Percentiles rank a stretch among this genome's conserved stretches.
phyloP scores from a whole-genome alignment of 768 basidiomycete genomes.

The Tricholoma sp. region DNA sequence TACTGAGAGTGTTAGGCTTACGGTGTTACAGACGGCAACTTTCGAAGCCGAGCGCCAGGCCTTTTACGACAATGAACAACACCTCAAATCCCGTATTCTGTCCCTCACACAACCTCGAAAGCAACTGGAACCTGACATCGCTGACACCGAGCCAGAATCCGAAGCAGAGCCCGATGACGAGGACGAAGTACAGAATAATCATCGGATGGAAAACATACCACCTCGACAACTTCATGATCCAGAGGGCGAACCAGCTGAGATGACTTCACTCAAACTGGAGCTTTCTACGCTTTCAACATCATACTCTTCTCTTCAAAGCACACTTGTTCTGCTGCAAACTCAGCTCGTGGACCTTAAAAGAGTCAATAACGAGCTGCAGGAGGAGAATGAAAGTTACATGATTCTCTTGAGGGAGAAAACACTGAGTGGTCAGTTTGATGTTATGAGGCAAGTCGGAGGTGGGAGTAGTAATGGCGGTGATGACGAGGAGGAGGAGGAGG shows the following conservation, averaged over 20 bases:
- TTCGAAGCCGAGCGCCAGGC: slow-evolving; percentile 92
- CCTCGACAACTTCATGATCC: slow-evolving; percentile 54
- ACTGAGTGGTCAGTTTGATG: slow-evolving; percentile 80
- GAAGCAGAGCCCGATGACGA: slow-evolving; percentile 39
- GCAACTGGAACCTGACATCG: slow-evolving; percentile 36
- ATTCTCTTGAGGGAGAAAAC: slow-evolving; percentile 90
- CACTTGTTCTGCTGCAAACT: slow-evolving; percentile 75
- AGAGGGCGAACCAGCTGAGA: slow-evolving; percentile 78
- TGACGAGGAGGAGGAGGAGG: slow-evolving; percentile 37
- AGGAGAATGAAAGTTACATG: slow-evolving; percentile 97
- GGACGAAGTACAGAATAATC: slow-evolving; percentile 12
- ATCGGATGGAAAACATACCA: slow-evolving; percentile 16
- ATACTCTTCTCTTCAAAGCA: slow-evolving; percentile 77
- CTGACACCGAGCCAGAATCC: slow-evolving; percentile 31
- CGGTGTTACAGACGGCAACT: slow-evolving; percentile 56
- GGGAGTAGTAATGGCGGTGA: slow-evolving; percentile 28
- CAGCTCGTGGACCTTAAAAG: slow-evolving; percentile 85
- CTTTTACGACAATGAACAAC: slow-evolving; percentile 91
- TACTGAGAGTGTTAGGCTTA: slow-evolving; percentile 6
- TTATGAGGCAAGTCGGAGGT: slow-evolving; percentile 62
- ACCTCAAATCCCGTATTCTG: slow-evolving; percentile 86
- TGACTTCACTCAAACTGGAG: slow-evolving; percentile 78
- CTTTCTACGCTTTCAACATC: slow-evolving; percentile 84
- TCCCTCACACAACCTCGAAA: slow-evolving; percentile 67
- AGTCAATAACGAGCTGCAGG: slow-evolving; percentile 83